Conservation (phyloP, 2,329 filamentous ascomycete species). For the Aureobasidium uvarum region DNA sequence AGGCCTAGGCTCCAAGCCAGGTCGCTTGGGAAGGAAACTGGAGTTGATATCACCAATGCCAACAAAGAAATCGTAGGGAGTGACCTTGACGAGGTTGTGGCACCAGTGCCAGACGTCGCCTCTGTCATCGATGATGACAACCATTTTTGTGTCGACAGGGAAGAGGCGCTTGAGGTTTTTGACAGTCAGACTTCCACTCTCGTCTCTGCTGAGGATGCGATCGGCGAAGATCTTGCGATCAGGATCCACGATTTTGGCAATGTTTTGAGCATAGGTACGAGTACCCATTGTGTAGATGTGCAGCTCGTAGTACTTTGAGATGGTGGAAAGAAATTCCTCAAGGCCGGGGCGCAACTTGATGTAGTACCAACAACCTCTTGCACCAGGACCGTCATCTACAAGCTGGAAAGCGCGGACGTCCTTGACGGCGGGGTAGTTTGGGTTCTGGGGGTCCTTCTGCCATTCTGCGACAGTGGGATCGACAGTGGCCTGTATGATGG, state of each 20-base stretch:
- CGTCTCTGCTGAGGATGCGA: conserved; percentile 91
- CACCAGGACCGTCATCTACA: conserved; percentile 75
- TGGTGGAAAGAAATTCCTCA: conserved; percentile 71
- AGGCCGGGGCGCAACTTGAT: conserved; percentile 94
- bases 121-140: conserved; percentile 96
- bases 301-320: conserved; percentile 82
- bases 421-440: conserved; percentile 87
- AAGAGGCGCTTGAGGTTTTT: conserved; percentile 91
- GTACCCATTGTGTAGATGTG: conserved; percentile 99
- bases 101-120: conserved; percentile 96
- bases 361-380: conserved; percentile 87
- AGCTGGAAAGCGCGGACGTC: conserved; percentile 88
- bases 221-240: conserved; percentile 87
- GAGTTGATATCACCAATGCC: conserved; percentile 99
- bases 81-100: conserved; percentile 89
- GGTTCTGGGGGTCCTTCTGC: conserved; percentile 83
- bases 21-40: conserved; percentile 84
- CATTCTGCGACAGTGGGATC: conserved; percentile 95
- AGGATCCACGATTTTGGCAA: conserved; percentile 90
- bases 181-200: conserved; percentile 87
- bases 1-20: conserved; percentile 42
- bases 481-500: conserved; percentile 96
- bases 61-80: conserved; percentile 95
- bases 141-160: conserved; percentile 97
- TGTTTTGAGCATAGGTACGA: conserved; percentile 87